Conservation (phyloP, 2,329 filamentous ascomycete genomes). For the Ceratocystiopsis minuta region DNA sequence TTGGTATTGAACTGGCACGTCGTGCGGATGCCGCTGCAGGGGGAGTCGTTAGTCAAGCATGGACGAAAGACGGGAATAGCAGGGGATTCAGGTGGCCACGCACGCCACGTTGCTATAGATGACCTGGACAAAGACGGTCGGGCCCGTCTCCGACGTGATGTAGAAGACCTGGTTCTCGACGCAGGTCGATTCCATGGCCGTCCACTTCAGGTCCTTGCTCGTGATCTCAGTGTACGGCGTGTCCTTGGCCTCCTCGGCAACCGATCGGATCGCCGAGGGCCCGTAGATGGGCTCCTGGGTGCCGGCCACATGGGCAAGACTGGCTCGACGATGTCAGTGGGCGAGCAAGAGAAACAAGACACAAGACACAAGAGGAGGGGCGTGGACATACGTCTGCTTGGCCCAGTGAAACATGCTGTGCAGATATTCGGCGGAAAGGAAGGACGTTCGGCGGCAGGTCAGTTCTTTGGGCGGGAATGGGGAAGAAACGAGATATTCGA, state of each 20-base stretch:
- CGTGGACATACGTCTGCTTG: constrained; percentile 60
- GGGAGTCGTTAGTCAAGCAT: neutral
- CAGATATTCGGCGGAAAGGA: neutral
- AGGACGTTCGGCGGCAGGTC: neutral
- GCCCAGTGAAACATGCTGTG: constrained; percentile 78
- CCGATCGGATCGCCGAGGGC: constrained; percentile 67
- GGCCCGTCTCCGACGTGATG: constrained; percentile 60
- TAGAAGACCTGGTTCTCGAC: constrained; percentile 97
- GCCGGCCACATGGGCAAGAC: constrained; percentile 66
- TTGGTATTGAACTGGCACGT: constrained; percentile 92
- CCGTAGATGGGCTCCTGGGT: constrained; percentile 95
- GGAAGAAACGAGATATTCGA: neutral
- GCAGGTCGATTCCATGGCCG: constrained; percentile 59
- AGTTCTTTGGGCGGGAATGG: neutral
- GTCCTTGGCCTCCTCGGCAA: constrained; percentile 61
- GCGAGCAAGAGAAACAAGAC: too few species aligned
- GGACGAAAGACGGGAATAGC: neutral
- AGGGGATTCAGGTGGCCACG: constrained; percentile 20
- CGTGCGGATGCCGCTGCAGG: constrained; percentile 60
- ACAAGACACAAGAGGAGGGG: neutral
- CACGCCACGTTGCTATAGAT: constrained; percentile 98
- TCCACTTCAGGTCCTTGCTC: constrained; percentile 70
- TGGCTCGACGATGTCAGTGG: constrained; percentile 14
- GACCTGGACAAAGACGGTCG: constrained; percentile 65
- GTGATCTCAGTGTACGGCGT: constrained; percentile 65